Evolutionary conservation across 2,329 filamentous ascomycete genomes (phyloP), one percentile per base, ranked within the genome.

Genomic region (Colletotrichum salicis): DNA sequence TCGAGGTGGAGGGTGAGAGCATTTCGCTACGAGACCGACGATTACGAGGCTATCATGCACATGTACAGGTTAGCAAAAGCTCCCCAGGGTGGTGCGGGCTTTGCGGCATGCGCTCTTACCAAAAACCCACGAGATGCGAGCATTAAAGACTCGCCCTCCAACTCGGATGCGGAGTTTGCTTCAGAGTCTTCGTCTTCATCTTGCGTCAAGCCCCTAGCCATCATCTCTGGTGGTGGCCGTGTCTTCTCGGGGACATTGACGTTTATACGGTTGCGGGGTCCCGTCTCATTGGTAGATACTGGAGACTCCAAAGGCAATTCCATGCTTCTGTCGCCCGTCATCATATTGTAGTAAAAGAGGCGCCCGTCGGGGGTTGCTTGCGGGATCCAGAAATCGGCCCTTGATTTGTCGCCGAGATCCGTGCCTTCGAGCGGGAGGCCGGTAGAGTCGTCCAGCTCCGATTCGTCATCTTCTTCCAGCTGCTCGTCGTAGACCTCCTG

Each of bases 331-430:
- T 97, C 94, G 67, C 96, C 95, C 0, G 96, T 99, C 84, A 98
- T 91, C 74, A 96, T 98, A 82, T 99, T 99, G 87, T 97, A 98
- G 84, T 98, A 99, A 83, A 97, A 99, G 29, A 99, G 84, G 68
- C 95, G 90, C 65, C 96, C 96, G 80, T 98, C 95, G 1, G 94
- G 90, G 0, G 96, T 99, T 15, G 95, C 96, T 84, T 99, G 96
- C 22, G 96, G 96, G 76, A 99, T 97, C 96, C 96, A 99, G 80
- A 97, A 99, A 75, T 97, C 96, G 57, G 96, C 95, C 80, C 96
- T 92, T 76, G 96, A 95, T 78, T 94, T 93, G 78, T 92, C 91
- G 74, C 73, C 78, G 19, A 82, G 82, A 57, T 88, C 88, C 24
- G 87, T 86, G 61, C 91, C 91, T 78, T 97, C 94, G 61, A 94